Conservation (phyloP, 2,329 filamentous ascomycete species). For the Cordyceps cateniannulata region DNA sequence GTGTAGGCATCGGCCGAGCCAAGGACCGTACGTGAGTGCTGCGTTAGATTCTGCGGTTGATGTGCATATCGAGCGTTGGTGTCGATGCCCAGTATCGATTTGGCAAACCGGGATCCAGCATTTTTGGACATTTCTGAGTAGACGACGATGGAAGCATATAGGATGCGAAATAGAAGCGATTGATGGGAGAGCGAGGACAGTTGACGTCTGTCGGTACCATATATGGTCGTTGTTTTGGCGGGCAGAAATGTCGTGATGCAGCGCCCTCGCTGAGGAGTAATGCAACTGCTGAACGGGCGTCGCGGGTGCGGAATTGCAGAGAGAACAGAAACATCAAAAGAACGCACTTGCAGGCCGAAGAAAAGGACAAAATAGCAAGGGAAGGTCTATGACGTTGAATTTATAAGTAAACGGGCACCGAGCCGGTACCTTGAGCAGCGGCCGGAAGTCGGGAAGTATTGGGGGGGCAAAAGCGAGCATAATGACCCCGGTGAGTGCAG, state of each 20-base stretch:
- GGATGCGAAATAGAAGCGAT: background rate
- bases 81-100: constrained; percentile 26
- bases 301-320: background rate
- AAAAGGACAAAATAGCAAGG: background rate
- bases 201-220: background rate
- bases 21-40: constrained; percentile 20
- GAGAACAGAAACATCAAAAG: background rate
- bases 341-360: background rate
- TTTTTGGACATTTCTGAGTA: background rate
- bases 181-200: background rate
- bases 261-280: background rate
- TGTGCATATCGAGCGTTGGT: constrained; percentile 22
- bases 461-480: constrained; percentile 4
- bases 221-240: background rate
- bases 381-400: background rate
- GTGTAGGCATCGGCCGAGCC: constrained; percentile 32
- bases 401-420: background rate
- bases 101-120: constrained; percentile 14
- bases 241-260: constrained; percentile 1
- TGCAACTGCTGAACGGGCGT: background rate
- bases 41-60: constrained; percentile 21
- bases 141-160: background rate
- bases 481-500: background rate
- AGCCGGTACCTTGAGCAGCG: constrained; percentile 1
- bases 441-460: constrained; percentile 1